Evolutionary conservation across 805 yeast genomes (phyloP), one percentile per base, ranked within the genome.

Genomic region (Kodamaea jinghongensis): DNA sequence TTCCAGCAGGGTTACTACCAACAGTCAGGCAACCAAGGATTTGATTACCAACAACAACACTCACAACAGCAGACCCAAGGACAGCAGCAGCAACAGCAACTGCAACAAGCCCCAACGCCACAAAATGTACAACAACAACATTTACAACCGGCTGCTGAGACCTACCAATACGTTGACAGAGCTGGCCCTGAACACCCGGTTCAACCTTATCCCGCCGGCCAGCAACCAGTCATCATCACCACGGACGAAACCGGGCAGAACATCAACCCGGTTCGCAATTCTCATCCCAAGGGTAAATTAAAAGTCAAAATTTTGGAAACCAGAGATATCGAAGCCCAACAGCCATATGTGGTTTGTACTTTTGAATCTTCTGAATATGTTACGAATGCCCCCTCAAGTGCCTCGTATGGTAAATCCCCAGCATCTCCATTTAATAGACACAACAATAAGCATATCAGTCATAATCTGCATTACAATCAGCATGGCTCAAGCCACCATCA

Each of bases 301-400:
- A 79, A 80, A 52, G 89, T 93, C 34, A 79, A 78, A 25, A 87
- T 91, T 45, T 67, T 85, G 17, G 91, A 87, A 61, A 97, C 96
- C 2, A 75, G 72, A 43, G 82, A 81, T 50, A 71, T 91, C 46
- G 63, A 71, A 29, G 69, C 55, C 57, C 71, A 91, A 3, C 85
- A 78, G 50, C 96, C 96, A 3, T 84, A 89, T 60, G 96, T 86
- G 13, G 96, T 89, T 27, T 86, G 95, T 61, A 84, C 95, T 8
- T 89, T 86, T 67, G 96, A 88, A 59, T 83, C 91, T 45, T 83
- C 95, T 1, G 98, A 93, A 65, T 86, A 82, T 48, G 89, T 91
- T 44, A 81, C 96, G 17, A 80, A 81, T 46, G 90, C 89, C 4
- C 88, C 95, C 1, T 84, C 74, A 36, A 39, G 42, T 25, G 22